Conservation (phyloP, 352 stramenopile genomes). For the Pilasporangium apinafurcum region DNA sequence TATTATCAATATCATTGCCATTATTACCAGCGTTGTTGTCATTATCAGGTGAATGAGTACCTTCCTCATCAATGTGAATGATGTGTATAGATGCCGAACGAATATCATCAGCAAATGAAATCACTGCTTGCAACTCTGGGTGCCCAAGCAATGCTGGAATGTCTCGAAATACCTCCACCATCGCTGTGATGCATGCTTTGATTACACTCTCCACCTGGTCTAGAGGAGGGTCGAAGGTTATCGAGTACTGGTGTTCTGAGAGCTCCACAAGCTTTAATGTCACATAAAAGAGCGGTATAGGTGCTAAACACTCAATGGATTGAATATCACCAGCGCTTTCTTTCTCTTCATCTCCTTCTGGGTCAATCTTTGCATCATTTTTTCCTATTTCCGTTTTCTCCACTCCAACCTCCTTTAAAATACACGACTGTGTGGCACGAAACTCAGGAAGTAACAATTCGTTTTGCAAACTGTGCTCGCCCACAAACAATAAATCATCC, state of each 20-base stretch:
- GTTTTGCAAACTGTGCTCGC: conserved; percentile 10
- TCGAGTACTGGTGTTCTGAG: not conserved
- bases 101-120: conserved; percentile 48
- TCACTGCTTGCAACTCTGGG: conserved; percentile 28
- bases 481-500: conserved; percentile 19
- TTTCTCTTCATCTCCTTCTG: not conserved
- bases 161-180: conserved; percentile 29
- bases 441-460: conserved; percentile 17
- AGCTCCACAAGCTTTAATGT: conserved; percentile 4
- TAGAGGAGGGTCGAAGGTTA: conserved; percentile 31
- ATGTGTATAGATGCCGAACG: conserved; percentile 15
- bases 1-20: conserved; percentile 5
- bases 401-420: not conserved
- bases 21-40: conserved; percentile 1
- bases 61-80: not conserved
- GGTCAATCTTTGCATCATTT: not conserved
- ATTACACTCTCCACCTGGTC: conserved; percentile 16
- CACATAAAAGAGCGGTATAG: conserved; percentile 11
- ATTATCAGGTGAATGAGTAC: not conserved
- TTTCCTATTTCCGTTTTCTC: not conserved
- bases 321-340: not conserved
- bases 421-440: not conserved
- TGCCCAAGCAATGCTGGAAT: conserved; percentile 30
- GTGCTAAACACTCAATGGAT: not conserved
- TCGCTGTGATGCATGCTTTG: conserved; percentile 18